These are phyloP conservation scores for Prunus campanulata DNA, from an alignment of 306 rosid genomes.

Conservation along the genomic window DNA sequence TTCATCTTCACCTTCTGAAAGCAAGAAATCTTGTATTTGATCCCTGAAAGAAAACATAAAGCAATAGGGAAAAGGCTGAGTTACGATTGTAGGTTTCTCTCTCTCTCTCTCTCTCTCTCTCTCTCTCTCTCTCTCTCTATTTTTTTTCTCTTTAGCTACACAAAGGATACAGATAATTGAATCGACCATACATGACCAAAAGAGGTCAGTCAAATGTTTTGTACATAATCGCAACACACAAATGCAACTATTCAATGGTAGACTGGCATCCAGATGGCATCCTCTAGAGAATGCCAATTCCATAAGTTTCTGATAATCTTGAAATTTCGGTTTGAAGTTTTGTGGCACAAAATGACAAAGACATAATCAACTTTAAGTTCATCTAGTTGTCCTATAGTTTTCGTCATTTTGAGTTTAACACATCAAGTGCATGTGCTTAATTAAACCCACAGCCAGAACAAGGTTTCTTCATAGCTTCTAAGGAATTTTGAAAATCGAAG, in stretches of 20 bases:
- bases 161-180: not conserved
- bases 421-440: not conserved
- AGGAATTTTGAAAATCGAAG: not conserved
- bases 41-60: conserved; percentile 59
- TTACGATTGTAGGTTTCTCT: not conserved
- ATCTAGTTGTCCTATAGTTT: not conserved
- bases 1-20: conserved; percentile 72
- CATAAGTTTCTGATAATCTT: not conserved
- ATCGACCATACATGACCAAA: not conserved
- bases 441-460: not conserved
- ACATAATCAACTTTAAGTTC: not conserved
- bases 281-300: not conserved
- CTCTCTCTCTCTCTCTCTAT: too few species aligned
- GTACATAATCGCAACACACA: not conserved
- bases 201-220: not conserved
- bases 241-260: not conserved
- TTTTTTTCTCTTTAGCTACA: not conserved
- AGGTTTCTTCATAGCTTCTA: not conserved
- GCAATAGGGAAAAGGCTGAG: not conserved
- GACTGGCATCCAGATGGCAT: not conserved
- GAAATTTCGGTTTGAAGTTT: not conserved
- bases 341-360: not conserved
- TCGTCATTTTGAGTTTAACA: not conserved
- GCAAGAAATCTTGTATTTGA: conserved; percentile 80
- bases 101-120: not conserved